Percentiles rank a stretch among this genome's conserved stretches.
Conservation (phyloP, 371 early-diverging fungal species). For the Blyttiomyces sp. region DNA sequence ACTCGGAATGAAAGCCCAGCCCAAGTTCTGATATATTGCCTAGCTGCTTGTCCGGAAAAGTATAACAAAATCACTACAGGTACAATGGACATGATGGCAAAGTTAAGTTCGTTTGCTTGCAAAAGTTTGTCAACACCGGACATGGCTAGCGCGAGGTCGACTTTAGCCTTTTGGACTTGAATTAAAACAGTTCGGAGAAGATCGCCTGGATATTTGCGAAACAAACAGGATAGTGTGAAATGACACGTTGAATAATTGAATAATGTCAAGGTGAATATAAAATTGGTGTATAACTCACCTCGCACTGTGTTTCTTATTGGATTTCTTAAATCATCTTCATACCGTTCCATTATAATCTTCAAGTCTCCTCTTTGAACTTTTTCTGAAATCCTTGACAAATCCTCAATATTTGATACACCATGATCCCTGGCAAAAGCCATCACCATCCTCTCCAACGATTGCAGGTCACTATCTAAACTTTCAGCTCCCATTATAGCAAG, state of each 20-base stretch:
- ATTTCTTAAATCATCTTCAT: conserved; percentile 72
- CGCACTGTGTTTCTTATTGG: conserved; percentile 62
- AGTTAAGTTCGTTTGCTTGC: conserved; percentile 92
- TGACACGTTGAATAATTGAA: too few species aligned
- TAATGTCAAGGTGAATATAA: background rate
- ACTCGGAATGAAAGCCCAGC: too few species aligned
- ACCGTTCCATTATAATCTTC: conserved; percentile 69
- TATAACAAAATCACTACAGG: conserved; percentile 52
- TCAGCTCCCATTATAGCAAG: conserved; percentile 74
- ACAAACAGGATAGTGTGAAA: too few species aligned
- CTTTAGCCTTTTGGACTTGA: conserved; percentile 66
- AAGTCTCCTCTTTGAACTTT: conserved; percentile 74
- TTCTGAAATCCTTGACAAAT: conserved; percentile 38
- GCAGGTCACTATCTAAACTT: conserved; percentile 74
- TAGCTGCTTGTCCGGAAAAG: too few species aligned
- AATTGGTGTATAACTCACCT: conserved; percentile 33
- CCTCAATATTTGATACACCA: conserved; percentile 39
- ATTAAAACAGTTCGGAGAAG: conserved; percentile 83
- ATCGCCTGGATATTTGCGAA: conserved; percentile 46
- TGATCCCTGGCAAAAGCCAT: conserved; percentile 71
- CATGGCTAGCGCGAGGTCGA: conserved; percentile 90
- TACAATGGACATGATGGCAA: conserved; percentile 73
- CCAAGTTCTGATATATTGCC: too few species aligned
- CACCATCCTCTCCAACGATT: conserved; percentile 88
- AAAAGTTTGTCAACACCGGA: conserved; percentile 89